Base-by-base conservation (phyloP, 257 asterid genomes). In the Phtheirospermum japonicum region DNA sequence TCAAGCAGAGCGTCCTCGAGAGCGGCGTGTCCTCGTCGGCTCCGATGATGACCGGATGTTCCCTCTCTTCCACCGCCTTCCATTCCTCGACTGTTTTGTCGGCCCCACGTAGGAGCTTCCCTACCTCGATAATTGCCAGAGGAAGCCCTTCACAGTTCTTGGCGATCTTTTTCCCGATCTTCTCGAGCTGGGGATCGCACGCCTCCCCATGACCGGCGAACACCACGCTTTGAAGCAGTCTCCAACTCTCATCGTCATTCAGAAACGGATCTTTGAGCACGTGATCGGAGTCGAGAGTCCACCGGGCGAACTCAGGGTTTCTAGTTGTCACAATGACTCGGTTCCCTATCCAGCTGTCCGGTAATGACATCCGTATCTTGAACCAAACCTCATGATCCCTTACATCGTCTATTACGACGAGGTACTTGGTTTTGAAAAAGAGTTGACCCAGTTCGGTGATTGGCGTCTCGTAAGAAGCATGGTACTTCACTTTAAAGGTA, bases 381-480 rank as follows among this genome's bases (percentile, higher is more conserved):
- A 42, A 52, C 80, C 72, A 71, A 4, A 31, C 60, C 9, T 13
- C 2, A 0, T 14, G 16, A 13, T 63, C 62, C 71, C 80, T 67
- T 28, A 71, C 34, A 23, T 71, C 80, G 52, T 76, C 75, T 9
- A 76, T 23, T 36, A 71, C 77, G 0, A 76, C 49, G 0, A 76
- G 59, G 64, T 67, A 76, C 59, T 39, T 53, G 2, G 0, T 36
- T 8, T 19, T n/a, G 5, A 7, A 33, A 4, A 33, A 7, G 37
- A 3, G 37, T 4, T 7, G 4, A 7, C 37, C 5, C 37, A 33
- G 37, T 4, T 33, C 5, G 37, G 5, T 7, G 37, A 4, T 33
- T 7, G 7, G 4, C 5, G 7, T 7, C 37, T 33, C 37, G 7
- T 33, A 3, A 7, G 4, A 33, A 4, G 37, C n/a, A 33, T 7